Evolutionary conservation across 2,329 filamentous ascomycete species (phyloP).

Genomic region (Pestalotiopsis sp.): DNA sequence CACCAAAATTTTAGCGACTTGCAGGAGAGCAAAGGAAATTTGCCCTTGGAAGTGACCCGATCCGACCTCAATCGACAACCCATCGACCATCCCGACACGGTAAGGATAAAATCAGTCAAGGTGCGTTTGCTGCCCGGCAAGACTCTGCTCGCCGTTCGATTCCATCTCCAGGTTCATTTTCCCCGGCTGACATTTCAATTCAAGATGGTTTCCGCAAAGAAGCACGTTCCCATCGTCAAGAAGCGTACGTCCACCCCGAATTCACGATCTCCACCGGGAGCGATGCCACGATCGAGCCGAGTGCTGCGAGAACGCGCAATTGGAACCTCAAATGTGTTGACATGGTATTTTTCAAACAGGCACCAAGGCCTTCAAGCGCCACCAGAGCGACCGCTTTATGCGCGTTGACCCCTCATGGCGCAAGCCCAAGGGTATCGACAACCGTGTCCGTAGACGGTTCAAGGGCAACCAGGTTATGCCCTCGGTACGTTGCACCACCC

Average conservation of each 20-base stretch:
- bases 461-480: slow-evolving; percentile 95
- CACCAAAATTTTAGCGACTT: slow-evolving; percentile 11
- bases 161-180: neutral
- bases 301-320: neutral
- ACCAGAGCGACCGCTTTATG: slow-evolving; percentile 97
- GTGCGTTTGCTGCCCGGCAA: slow-evolving; percentile 6
- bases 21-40: slow-evolving; percentile 7
- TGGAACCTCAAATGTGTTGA: slow-evolving; percentile 40
- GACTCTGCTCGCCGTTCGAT: neutral
- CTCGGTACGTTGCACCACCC: slow-evolving; percentile 71
- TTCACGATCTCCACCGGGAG: slow-evolving; percentile 14
- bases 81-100: slow-evolving; percentile 7
- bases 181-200: neutral
- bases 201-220: slow-evolving; percentile 98
- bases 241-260: slow-evolving; percentile 79
- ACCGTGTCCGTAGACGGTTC: slow-evolving; percentile 95
- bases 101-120: slow-evolving; percentile 18
- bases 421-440: slow-evolving; percentile 99
- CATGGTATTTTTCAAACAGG: slow-evolving; percentile 55
- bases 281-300: neutral
- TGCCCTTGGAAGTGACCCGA: slow-evolving; percentile 4
- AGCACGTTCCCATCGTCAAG: slow-evolving; percentile 99
- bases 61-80: slow-evolving; percentile 7
- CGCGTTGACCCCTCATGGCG: slow-evolving; percentile 90
- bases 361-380: slow-evolving; percentile 93